A percentile compares a stretch with the other conserved stretches of the same genome.
phyloP scores from a whole-genome alignment of 1,284 basidiomycete species.

The Ceratobasidium sp. region DNA sequence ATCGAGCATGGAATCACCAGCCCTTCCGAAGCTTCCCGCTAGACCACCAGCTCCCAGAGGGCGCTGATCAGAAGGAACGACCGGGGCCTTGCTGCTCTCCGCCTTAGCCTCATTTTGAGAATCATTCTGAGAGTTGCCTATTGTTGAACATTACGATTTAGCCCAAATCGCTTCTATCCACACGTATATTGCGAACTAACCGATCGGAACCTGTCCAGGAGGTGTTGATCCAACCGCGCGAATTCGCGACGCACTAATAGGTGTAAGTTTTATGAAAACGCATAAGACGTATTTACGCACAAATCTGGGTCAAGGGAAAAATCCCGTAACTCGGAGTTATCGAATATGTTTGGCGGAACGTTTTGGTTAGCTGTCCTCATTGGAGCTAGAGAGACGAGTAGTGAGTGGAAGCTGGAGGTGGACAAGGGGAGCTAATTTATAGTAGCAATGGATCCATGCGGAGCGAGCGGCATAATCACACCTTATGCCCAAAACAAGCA shows the following conservation, averaged over 20 bases:
- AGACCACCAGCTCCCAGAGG: too few species aligned
- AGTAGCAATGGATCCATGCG: too few species aligned
- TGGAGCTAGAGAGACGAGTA: too few species aligned
- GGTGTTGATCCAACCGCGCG: not conserved
- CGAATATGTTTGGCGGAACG: not conserved
- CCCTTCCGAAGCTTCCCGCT: too few species aligned
- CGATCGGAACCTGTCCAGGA: not conserved
- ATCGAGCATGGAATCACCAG: conserved; percentile 15
- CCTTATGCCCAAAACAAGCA: too few species aligned
- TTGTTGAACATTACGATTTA: not conserved
- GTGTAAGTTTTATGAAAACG: not conserved
- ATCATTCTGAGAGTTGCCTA: not conserved
- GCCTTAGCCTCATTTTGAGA: not conserved
- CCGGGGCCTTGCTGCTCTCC: not conserved
- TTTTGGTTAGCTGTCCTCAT: too few species aligned
- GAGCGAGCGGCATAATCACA: too few species aligned
- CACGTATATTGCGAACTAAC: not conserved
- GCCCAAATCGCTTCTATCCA: not conserved
- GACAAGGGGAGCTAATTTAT: too few species aligned
- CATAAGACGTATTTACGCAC: not conserved
- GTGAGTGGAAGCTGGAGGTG: too few species aligned
- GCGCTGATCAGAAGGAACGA: not conserved
- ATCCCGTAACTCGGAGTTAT: not conserved
- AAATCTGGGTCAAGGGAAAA: not conserved
- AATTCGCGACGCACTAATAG: not conserved